phyloP scores from a whole-genome alignment of 1,284 basidiomycete species.

The Amylostereum chailletii region DNA sequence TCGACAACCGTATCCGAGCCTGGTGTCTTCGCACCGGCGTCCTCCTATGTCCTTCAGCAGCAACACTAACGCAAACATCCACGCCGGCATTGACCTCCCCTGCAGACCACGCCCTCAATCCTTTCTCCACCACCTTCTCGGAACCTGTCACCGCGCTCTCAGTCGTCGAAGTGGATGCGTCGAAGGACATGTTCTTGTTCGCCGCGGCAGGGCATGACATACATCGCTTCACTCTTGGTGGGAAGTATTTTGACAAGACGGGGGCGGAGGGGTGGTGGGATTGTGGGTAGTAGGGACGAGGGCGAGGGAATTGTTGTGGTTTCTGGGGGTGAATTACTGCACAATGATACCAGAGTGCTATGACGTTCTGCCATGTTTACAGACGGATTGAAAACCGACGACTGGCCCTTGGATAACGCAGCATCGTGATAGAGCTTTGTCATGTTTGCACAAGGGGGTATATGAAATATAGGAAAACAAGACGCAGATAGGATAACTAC shows the following conservation, averaged over 20 bases:
- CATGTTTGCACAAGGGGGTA: too few species aligned
- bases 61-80: not conserved
- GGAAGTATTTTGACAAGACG: not conserved
- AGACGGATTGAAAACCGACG: too few species aligned
- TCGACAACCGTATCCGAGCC: constrained; percentile 49
- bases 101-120: constrained; percentile 1
- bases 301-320: too few species aligned
- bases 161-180: constrained; percentile 24
- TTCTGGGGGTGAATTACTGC: too few species aligned
- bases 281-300: too few species aligned
- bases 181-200: constrained; percentile 13
- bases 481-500: too few species aligned
- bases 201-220: constrained; percentile 8
- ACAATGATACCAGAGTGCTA: too few species aligned
- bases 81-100: not conserved
- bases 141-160: constrained; percentile 36
- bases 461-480: too few species aligned
- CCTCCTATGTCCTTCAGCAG: constrained; percentile 21
- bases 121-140: constrained; percentile 21
- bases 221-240: constrained; percentile 9
- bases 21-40: constrained; percentile 58
- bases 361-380: too few species aligned
- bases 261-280: too few species aligned
- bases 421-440: too few species aligned
- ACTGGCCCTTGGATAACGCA: too few species aligned